Evolutionary conservation across 2,329 filamentous ascomycete genomes (phyloP).

Genomic region (Myriosclerotinia curreyana): DNA sequence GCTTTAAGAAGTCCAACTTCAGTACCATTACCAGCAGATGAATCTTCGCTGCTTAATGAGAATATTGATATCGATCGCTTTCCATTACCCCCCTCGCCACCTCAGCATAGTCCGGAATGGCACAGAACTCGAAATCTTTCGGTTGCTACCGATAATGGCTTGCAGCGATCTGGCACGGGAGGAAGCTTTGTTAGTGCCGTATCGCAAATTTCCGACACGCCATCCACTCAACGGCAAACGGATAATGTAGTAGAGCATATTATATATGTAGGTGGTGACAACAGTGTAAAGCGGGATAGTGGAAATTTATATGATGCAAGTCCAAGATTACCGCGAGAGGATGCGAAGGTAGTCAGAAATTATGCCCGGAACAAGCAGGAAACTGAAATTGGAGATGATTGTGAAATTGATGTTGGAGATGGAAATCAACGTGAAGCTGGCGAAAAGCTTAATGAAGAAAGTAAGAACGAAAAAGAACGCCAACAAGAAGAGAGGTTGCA

Average conservation of each 20-base stretch:
- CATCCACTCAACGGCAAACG: not conserved
- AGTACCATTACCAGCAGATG: not conserved
- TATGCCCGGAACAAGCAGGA: not conserved
- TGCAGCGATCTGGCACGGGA: slow-evolving; percentile 38
- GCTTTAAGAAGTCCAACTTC: not conserved
- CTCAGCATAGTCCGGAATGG: not conserved
- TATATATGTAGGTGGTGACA: not conserved
- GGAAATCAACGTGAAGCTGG: slow-evolving; percentile 39
- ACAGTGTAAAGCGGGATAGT: not conserved
- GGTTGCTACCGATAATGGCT: not conserved
- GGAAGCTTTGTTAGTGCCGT: slow-evolving; percentile 48
- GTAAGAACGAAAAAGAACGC: slow-evolving; percentile 38
- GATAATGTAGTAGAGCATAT: slow-evolving; percentile 21
- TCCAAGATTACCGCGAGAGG: not conserved
- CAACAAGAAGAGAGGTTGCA: slow-evolving; percentile 40
- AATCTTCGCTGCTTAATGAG: not conserved
- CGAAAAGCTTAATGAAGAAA: slow-evolving; percentile 32
- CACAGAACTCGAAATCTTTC: not conserved
- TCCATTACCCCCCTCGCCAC: slow-evolving; percentile 11
- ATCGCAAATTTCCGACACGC: slow-evolving; percentile 27
- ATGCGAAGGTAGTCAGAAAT: not conserved
- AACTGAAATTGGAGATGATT: not conserved
- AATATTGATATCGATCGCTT: slow-evolving; percentile 18
- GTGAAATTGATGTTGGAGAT: not conserved
- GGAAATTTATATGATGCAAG: not conserved